These are phyloP conservation scores for Ceratocystis colombiana DNA, from an alignment of 2,329 filamentous ascomycete genomes.

Conservation along the genomic window DNA sequence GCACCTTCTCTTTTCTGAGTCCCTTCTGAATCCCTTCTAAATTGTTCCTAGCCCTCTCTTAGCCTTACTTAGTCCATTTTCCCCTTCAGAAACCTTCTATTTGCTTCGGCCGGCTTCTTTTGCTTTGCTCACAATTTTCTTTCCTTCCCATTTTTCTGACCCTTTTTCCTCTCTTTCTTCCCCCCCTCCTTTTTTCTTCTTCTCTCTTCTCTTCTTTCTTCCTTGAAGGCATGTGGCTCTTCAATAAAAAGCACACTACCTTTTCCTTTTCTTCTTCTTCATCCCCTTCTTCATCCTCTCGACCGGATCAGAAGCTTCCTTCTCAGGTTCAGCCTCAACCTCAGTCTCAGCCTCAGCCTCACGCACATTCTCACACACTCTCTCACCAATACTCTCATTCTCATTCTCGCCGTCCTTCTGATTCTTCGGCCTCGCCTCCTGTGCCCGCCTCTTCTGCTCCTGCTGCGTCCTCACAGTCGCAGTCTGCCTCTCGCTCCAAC, in stretches of 20 bases:
- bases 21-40: constrained; percentile 25
- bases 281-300: constrained; percentile 17
- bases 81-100: constrained; percentile 20
- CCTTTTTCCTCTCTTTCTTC: constrained; percentile 15
- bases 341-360: constrained; percentile 10
- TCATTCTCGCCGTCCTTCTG: neutral
- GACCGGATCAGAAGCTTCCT: constrained; percentile 10
- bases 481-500: neutral
- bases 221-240: constrained; percentile 26
- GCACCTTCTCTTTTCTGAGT: neutral
- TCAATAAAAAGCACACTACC: constrained; percentile 23
- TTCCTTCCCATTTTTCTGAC: constrained; percentile 25
- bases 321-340: constrained; percentile 2
- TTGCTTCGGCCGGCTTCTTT: constrained; percentile 24
- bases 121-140: constrained; percentile 28
- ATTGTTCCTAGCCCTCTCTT: neutral
- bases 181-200: constrained; percentile 26
- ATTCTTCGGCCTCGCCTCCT: neutral
- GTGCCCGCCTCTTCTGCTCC: neutral
- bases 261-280: constrained; percentile 25
- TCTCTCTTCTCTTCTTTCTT: constrained; percentile 24
- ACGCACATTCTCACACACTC: neutral
- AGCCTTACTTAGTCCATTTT: constrained; percentile 25
- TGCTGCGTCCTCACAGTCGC: neutral
- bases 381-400: neutral